Evolutionary conservation across 352 stramenopile species (phyloP).

Genomic region (Pythium grandisporangium): DNA sequence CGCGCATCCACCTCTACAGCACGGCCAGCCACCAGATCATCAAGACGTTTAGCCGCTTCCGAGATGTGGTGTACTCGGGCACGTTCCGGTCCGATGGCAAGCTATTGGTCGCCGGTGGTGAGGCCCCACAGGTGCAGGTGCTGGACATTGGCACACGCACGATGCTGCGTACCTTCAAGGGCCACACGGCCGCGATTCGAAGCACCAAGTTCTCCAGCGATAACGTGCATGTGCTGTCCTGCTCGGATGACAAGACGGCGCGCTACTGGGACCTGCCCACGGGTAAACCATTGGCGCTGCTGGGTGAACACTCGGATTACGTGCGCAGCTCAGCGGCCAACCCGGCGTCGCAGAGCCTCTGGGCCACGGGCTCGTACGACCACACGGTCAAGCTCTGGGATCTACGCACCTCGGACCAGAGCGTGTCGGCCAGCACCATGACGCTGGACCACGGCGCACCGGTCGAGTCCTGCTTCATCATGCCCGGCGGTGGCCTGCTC

Average conservation of each 20-base stretch:
- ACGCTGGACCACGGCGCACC: constrained; percentile 82
- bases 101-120: constrained; percentile 76
- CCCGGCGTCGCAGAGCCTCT: constrained; percentile 70
- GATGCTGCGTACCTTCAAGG: constrained; percentile 83
- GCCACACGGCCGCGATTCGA: constrained; percentile 71
- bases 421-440: constrained; percentile 32
- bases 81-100: constrained; percentile 85
- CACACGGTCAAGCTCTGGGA: constrained; percentile 92
- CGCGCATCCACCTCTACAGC: constrained; percentile 82
- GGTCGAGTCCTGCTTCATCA: constrained; percentile 83
- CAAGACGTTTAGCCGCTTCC: constrained; percentile 87
- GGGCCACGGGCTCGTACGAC: constrained; percentile 87
- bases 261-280: constrained; percentile 85
- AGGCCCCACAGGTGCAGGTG: constrained; percentile 70
- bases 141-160: constrained; percentile 78
- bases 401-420: constrained; percentile 64
- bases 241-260: constrained; percentile 86
- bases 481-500: constrained; percentile 73
- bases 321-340: constrained; percentile 68
- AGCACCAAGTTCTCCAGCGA: constrained; percentile 73
- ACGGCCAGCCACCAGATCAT: constrained; percentile 73
- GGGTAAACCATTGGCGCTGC: constrained; percentile 59
- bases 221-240: constrained; percentile 84
- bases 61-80: constrained; percentile 79
- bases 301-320: constrained; percentile 85